Evolutionary conservation across 768 basidiomycete species (phyloP), one percentile per base, ranked within the genome.

Genomic region (Postia placenta): DNA sequence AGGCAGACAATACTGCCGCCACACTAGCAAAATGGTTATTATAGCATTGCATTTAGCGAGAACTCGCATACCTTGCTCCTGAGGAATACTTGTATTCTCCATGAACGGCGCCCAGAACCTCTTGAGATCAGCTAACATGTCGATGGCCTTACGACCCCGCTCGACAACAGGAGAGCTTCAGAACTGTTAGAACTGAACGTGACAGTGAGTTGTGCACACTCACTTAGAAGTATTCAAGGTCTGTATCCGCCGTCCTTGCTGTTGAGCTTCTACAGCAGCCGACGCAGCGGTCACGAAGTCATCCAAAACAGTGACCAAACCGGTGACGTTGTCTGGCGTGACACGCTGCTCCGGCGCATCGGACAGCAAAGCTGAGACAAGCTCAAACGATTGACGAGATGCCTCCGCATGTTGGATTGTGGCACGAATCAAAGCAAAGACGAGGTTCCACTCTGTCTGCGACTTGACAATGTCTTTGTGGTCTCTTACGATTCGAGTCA

Each of bases 401-500:
- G 93, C 94, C 65, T 92, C 90, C 9, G 90, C 80, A 61, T 96
- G 87, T 11, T 83, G 74, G 36, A 93, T 78, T 0, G 92, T 94
- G 1, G 85, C 85, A 42, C 90, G 81, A 54, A 98, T 76, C 24
- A 97, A 73, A 1, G 90, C 87, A 59, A 94, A 90, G 19, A 94
- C 78, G 35, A 98, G 71, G 53, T 90, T 92, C 95, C 95, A 99
- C 63, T 98, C 95, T 0, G 95, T 97, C 56, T 87, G 85, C 1
- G 92, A 93, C 48, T 85, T 92, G 54, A 93, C 81, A 22, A 91
- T 79, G 5, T 80, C 72, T 40, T 75, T 73, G 56, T 94, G 81
- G 41, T 85, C 81, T 59, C 87, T 79, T n/a, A 95, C 69, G 35
- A 99, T 80, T 46, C 83, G 65, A 22, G 80, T 76, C 6, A 97